Percentiles rank a stretch among this genome's conserved stretches.
phyloP scores from a whole-genome alignment of 2,329 filamentous ascomycete genomes.

The Pyricularia sp. region DNA sequence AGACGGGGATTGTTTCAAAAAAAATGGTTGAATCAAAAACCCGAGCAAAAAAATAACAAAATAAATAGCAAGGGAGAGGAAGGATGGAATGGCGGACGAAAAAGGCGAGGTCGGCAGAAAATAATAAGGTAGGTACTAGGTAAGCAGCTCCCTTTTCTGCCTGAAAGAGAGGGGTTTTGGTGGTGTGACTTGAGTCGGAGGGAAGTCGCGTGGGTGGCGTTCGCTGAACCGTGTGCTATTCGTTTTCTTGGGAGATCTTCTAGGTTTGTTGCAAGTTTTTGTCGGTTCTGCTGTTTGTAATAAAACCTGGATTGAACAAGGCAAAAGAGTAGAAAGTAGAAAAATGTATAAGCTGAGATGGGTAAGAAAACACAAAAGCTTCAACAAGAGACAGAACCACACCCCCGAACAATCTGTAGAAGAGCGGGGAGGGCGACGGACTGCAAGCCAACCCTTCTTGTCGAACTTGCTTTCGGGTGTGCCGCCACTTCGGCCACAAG shows the following conservation, averaged over 20 bases:
- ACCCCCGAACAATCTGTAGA: not conserved
- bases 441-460: not conserved
- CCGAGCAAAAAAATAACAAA: not conserved
- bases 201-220: not conserved
- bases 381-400: not conserved
- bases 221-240: not conserved
- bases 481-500: not conserved
- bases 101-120: not conserved
- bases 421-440: not conserved
- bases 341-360: too few species aligned
- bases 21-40: not conserved
- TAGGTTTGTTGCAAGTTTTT: too few species aligned
- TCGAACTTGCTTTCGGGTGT: not conserved
- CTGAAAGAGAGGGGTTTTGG: not conserved
- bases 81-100: not conserved
- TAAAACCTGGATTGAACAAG: not conserved
- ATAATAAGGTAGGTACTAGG: not conserved
- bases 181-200: not conserved
- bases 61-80: not conserved
- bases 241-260: too few species aligned
- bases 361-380: not conserved
- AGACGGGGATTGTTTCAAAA: not conserved
- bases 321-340: not conserved
- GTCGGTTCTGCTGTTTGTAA: not conserved
- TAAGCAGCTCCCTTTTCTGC: not conserved